A percentile compares a stretch with the other conserved stretches of the same genome.
Evolutionary conservation across 441 rosid genomes (phyloP).

Genomic region (Eruca vesicaria): DNA sequence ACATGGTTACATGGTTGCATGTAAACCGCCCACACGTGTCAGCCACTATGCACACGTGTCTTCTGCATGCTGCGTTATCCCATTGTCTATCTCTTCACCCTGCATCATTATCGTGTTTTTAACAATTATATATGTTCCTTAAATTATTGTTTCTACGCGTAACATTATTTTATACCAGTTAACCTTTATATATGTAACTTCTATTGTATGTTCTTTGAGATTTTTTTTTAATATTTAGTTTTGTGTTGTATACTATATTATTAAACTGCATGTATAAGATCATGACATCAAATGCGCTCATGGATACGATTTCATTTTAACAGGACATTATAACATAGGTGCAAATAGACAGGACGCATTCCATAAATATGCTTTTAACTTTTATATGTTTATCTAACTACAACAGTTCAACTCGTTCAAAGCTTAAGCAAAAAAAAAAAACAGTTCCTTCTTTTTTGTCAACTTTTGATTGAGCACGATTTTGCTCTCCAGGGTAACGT

Average conservation of each 20-base stretch:
- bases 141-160: conserved; percentile 22
- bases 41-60: conserved; percentile 29
- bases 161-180: not conserved
- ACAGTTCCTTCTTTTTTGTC: too few species aligned
- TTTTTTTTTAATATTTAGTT: too few species aligned
- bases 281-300: too few species aligned
- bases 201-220: not conserved
- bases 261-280: too few species aligned
- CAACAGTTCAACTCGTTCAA: too few species aligned
- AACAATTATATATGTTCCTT: conserved; percentile 8
- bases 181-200: not conserved
- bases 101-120: conserved; percentile 25
- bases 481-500: not conserved
- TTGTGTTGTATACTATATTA: too few species aligned
- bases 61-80: conserved; percentile 35
- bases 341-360: too few species aligned
- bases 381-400: too few species aligned
- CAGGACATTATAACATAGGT: too few species aligned
- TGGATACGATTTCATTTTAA: too few species aligned
- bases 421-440: too few species aligned
- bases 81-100: conserved; percentile 25
- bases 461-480: conserved; percentile 10
- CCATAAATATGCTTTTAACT: too few species aligned
- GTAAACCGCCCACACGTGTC: conserved; percentile 33
- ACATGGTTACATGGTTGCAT: conserved; percentile 33